These are phyloP conservation scores for Alternaria conjuncta DNA, from an alignment of 2,329 filamentous ascomycete genomes.

Conservation along the genomic window DNA sequence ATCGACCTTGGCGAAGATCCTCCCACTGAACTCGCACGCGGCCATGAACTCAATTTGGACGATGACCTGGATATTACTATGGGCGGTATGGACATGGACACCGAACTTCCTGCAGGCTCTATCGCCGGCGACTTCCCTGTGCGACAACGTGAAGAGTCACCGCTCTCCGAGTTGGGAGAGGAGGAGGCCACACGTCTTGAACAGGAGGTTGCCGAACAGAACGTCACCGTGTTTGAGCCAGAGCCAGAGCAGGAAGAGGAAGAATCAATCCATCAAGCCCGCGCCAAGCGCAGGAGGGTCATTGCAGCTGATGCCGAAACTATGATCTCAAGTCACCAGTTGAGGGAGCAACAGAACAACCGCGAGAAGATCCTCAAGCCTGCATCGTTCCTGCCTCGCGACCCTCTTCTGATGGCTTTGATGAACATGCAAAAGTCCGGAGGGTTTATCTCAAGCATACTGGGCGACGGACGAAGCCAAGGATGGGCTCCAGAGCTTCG, in stretches of 20 bases:
- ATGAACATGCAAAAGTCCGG: constrained; percentile 93
- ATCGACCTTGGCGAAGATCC: constrained; percentile 46
- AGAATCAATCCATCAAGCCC: constrained; percentile 66
- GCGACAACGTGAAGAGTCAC: constrained; percentile 57
- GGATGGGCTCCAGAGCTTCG: constrained; percentile 92
- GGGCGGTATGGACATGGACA: constrained; percentile 57
- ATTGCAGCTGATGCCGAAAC: constrained; percentile 83
- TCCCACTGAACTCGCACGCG: constrained; percentile 31
- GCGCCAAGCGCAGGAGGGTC: constrained; percentile 80
- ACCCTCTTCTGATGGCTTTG: constrained; percentile 83
- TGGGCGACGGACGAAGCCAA: constrained; percentile 78
- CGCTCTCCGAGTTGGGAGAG: constrained; percentile 60
- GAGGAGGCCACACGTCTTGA: constrained; percentile 67
- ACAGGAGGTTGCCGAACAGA: constrained; percentile 59
- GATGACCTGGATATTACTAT: constrained; percentile 53
- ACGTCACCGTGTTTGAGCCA: constrained; percentile 42
- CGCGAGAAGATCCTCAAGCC: constrained; percentile 85
- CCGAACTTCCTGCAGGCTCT: constrained; percentile 34
- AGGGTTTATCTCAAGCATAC: constrained; percentile 84
- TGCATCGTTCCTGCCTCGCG: constrained; percentile 81
- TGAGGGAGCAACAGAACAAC: constrained; percentile 86
- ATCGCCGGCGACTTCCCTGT: constrained; percentile 57
- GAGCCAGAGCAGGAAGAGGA: constrained; percentile 64
- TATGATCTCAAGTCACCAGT: constrained; percentile 75
- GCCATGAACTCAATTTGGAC: constrained; percentile 31